phyloP scores from a whole-genome alignment of 1,284 basidiomycete species.

The Puccinia sorghi region DNA sequence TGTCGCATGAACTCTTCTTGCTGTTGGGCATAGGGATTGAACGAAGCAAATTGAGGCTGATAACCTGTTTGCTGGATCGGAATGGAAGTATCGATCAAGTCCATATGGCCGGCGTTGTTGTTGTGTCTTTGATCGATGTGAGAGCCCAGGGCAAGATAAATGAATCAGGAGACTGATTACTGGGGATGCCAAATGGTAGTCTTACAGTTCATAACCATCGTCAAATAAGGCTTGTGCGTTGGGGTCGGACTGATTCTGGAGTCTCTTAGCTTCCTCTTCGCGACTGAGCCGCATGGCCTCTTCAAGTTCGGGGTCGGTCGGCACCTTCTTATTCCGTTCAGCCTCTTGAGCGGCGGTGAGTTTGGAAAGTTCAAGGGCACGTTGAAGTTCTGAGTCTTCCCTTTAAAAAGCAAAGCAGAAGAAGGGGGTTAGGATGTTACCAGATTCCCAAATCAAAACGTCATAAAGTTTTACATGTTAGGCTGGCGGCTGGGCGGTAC shows the following conservation, averaged over 20 bases:
- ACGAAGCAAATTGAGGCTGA: conserved; percentile 63
- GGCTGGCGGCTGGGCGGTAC: conserved; percentile 40
- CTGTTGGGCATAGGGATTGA: conserved; percentile 63
- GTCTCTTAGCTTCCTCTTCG: conserved; percentile 68
- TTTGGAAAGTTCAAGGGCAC: conserved; percentile 64
- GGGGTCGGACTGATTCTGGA: conserved; percentile 40
- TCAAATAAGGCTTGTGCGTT: conserved; percentile 49
- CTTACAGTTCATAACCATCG: conserved; percentile 37
- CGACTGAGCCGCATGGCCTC: conserved; percentile 75
- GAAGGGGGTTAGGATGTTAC: not conserved
- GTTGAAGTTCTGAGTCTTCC: conserved; percentile 77
- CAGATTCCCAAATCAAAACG: not conserved
- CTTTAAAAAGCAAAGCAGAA: conserved; percentile 53
- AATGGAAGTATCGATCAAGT: conserved; percentile 59
- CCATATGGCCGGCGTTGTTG: conserved; percentile 58
- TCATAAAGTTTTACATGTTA: conserved; percentile 18
- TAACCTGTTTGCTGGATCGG: conserved; percentile 59
- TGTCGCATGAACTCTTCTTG: conserved; percentile 60
- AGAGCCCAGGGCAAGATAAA: conserved; percentile 53
- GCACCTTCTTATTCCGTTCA: conserved; percentile 36
- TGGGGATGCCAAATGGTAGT: not conserved
- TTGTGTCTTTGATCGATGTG: conserved; percentile 50
- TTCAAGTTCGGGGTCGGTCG: conserved; percentile 60
- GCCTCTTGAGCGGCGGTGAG: conserved; percentile 48
- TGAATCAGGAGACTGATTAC: not conserved